Evolutionary conservation across 495 filamentous ascomycete species (phyloP).

Genomic region (Filosporella fistucella): DNA sequence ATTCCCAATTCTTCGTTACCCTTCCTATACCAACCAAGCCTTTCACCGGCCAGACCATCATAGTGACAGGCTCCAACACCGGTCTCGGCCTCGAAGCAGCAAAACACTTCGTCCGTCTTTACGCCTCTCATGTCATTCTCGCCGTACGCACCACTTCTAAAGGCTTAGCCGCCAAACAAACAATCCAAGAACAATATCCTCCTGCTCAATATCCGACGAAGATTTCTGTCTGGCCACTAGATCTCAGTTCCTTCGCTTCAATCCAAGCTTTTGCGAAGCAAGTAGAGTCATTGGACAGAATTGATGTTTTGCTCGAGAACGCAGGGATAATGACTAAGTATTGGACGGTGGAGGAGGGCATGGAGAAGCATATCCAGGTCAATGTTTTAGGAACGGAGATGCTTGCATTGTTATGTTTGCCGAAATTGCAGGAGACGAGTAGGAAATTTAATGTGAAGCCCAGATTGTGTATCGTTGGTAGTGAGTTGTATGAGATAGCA

Average conservation of each 20-base stretch:
- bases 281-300: not conserved
- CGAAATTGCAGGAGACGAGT: conserved; percentile 8
- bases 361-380: conserved; percentile 9
- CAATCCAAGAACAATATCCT: conserved; percentile 30
- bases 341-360: conserved; percentile 3
- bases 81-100: conserved; percentile 50
- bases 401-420: conserved; percentile 10
- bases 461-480: conserved; percentile 9
- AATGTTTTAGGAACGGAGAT: conserved; percentile 18
- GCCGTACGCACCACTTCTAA: conserved; percentile 32
- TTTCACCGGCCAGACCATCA: conserved; percentile 33
- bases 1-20: conserved; percentile 9
- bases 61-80: conserved; percentile 47
- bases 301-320: conserved; percentile 16
- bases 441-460: not conserved
- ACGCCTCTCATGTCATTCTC: conserved; percentile 38
- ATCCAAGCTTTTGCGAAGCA: conserved; percentile 11
- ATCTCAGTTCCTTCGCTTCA: conserved; percentile 33
- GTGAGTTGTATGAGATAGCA: conserved; percentile 17
- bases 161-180: conserved; percentile 32
- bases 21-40: conserved; percentile 7
- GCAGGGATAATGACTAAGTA: conserved; percentile 10
- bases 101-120: conserved; percentile 34
- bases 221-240: conserved; percentile 50
- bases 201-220: conserved; percentile 27